Base-by-base conservation (phyloP, 1,284 basidiomycete genomes). In the Pholiota adiposa region DNA sequence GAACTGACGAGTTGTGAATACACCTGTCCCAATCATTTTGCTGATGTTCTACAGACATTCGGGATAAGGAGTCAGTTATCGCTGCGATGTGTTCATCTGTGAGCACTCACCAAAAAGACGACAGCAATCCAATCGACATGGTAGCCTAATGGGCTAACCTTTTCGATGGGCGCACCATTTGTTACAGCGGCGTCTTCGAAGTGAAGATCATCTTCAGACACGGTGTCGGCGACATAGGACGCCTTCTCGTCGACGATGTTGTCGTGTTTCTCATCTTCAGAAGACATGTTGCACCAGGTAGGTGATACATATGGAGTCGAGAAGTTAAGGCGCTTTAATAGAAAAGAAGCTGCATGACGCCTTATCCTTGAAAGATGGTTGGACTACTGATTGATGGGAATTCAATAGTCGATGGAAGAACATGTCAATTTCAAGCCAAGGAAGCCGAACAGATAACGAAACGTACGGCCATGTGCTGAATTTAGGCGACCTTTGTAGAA, bases 21-120 rank as follows among this genome's bases (percentile, higher is more conserved):
- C 75, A 41, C 79, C 78, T 7, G 77, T 77, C 23, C 79, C 79
- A 58, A 79, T 75, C 70, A 80, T 74, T 60, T 74, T 75, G 52
- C 77, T 77, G 43, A 77, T 59, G 58, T 72, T 73, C 72, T 75
- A 38, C 44, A 31, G 38, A 51, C 31, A n/a, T 59, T 16, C 3
- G 48, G 4, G 21, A 9, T 3, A 19, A 12, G 33, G 18, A 19
- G 38, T 16, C 14, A 48, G 34, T 14, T 18, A 43, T 58, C 4
- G 14, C 2, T 12, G 18, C n/a, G 1, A 23, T 25, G 9, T 5
- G 11, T n/a, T n/a, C 19, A 44, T 18, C 19, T 11, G 55, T 31
- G 40, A 40, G 25, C 25, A 53, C 64, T 38, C 49, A 74, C 72
- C 63, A 76, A 59, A 64, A 79, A 76, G 14, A 79, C 66, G 40